phyloP scores from a whole-genome alignment of 331 rosid genomes.

The Quercus phellos region DNA sequence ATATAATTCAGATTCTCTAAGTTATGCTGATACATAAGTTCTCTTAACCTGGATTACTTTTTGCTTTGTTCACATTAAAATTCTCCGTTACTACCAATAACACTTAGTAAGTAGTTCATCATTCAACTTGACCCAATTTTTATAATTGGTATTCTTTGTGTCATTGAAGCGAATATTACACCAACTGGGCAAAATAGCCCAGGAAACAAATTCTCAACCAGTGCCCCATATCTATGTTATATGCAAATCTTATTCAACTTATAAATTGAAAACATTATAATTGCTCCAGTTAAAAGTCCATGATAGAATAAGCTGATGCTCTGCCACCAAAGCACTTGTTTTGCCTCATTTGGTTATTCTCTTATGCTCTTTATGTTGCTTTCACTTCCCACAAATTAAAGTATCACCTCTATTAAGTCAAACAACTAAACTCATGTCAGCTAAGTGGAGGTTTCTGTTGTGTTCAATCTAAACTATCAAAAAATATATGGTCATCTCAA shows the following conservation, averaged over 20 bases:
- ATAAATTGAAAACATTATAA: background rate
- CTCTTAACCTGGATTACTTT: conserved; percentile 18
- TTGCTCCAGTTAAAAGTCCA: conserved; percentile 5
- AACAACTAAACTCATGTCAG: background rate
- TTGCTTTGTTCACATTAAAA: conserved; percentile 24
- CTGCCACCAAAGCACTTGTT: conserved; percentile 23
- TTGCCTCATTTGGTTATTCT: conserved; percentile 5
- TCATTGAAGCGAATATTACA: conserved; percentile 26
- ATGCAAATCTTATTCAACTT: background rate
- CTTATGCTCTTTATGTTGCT: background rate
- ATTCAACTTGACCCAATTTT: conserved; percentile 19
- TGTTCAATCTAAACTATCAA: background rate
- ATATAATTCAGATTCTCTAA: conserved; percentile 1
- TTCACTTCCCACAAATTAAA: background rate
- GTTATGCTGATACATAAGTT: conserved; percentile 17
- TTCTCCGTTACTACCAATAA: conserved; percentile 23
- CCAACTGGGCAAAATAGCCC: conserved; percentile 21
- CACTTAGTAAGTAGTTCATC: background rate
- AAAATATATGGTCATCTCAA: background rate
- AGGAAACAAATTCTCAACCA: conserved; percentile 32
- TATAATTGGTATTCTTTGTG: conserved; percentile 13
- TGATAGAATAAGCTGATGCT: background rate
- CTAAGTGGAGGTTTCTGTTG: background rate
- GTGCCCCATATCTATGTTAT: background rate
- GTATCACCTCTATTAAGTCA: background rate